Conservation (phyloP, 495 filamentous ascomycete genomes). For the Podospora didyma region DNA sequence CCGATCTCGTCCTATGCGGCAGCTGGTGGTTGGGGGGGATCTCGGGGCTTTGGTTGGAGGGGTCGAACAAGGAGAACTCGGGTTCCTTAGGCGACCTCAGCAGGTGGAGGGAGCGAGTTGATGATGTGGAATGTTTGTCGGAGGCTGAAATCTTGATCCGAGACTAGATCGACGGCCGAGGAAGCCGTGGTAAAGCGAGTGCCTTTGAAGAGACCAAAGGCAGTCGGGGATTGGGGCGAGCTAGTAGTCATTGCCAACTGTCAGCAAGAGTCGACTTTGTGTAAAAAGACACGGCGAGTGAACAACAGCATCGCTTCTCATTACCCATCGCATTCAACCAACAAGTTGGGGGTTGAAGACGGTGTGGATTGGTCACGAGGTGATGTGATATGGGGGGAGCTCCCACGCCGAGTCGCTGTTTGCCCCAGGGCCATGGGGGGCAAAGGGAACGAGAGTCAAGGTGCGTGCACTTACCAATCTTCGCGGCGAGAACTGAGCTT, state of each 20-base stretch:
- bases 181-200: slow-evolving; percentile 63
- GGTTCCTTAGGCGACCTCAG: slow-evolving; percentile 45
- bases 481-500: too few species aligned
- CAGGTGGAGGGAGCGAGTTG: slow-evolving; percentile 53
- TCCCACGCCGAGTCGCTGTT: not conserved
- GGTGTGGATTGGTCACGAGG: not conserved
- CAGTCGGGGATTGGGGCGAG: slow-evolving; percentile 25
- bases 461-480: too few species aligned
- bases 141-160: slow-evolving; percentile 75
- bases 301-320: not conserved
- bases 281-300: too few species aligned
- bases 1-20: slow-evolving; percentile 96
- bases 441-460: not conserved
- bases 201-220: slow-evolving; percentile 74
- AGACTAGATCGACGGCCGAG: slow-evolving; percentile 58
- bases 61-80: slow-evolving; percentile 48
- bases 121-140: slow-evolving; percentile 63
- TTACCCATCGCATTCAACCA: not conserved
- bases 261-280: not conserved
- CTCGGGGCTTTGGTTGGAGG: slow-evolving; percentile 52
- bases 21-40: slow-evolving; percentile 69
- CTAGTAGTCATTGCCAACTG: slow-evolving; percentile 1
- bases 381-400: not conserved
- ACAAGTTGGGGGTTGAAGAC: not conserved
- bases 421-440: not conserved